phyloP scores from a whole-genome alignment of 768 basidiomycete genomes.

The Psilocybe azurescens region DNA sequence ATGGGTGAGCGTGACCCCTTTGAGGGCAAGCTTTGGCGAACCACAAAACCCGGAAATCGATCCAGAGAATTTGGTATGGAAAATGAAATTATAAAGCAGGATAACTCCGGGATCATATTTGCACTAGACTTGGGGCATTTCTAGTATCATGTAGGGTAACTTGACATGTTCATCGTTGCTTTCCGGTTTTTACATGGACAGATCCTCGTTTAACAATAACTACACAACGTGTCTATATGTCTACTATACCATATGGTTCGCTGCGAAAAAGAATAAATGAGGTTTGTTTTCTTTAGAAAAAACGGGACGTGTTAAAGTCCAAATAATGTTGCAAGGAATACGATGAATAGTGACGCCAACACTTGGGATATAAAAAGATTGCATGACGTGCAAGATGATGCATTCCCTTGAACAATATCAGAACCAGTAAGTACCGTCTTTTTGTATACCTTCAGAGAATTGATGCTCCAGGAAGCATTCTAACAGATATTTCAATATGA shows the following conservation, averaged over 20 bases:
- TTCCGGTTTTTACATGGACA: too few species aligned
- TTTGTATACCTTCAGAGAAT: conserved; percentile 47
- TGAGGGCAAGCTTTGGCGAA: conserved; percentile 78
- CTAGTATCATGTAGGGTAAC: too few species aligned
- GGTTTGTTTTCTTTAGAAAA: too few species aligned
- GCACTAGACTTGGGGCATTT: too few species aligned
- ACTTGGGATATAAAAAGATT: background rate
- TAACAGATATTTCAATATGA: conserved; percentile 27
- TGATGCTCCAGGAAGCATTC: conserved; percentile 87
- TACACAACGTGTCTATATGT: too few species aligned
- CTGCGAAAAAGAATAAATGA: too few species aligned
- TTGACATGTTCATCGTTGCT: too few species aligned
- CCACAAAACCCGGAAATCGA: conserved; percentile 39
- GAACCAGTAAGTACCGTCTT: background rate
- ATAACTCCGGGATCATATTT: background rate
- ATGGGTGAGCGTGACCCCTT: conserved; percentile 77
- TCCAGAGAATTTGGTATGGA: conserved; percentile 53
- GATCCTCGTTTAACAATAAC: too few species aligned
- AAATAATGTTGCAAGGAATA: background rate
- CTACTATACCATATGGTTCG: too few species aligned
- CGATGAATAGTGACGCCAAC: background rate
- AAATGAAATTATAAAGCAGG: conserved; percentile 56
- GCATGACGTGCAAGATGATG: background rate
- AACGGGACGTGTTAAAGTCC: background rate
- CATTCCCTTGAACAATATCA: background rate